Percentiles rank a stretch among this genome's conserved stretches.
Conservation (phyloP, 495 filamentous ascomycete genomes). For the Niebla homalea region DNA sequence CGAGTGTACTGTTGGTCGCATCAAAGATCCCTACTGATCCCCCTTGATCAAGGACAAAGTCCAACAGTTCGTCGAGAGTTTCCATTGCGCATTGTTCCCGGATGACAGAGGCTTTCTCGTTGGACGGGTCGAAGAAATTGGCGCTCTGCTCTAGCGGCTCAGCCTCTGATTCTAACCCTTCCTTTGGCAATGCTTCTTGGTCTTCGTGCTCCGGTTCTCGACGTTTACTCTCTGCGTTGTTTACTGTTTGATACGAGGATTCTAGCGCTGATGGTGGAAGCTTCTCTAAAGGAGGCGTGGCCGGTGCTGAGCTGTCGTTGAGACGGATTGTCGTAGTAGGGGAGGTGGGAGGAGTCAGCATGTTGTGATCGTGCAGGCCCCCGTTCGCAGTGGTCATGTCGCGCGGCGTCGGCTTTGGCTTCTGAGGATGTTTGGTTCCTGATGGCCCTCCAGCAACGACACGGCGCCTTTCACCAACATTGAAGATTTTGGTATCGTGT, state of each 20-base stretch:
- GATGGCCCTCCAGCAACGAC: conserved; percentile 50
- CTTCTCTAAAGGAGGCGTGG: conserved; percentile 14
- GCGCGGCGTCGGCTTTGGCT: neutral
- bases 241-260: neutral
- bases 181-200: neutral
- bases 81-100: conserved; percentile 85
- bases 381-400: conserved; percentile 25
- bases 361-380: conserved; percentile 16
- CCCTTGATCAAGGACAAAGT: conserved; percentile 68
- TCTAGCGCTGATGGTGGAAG: conserved; percentile 16
- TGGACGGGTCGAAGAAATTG: conserved; percentile 86
- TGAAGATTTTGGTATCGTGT: conserved; percentile 90
- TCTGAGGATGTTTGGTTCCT: conserved; percentile 11
- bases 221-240: no score
- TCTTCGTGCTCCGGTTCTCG: no score
- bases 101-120: conserved; percentile 65
- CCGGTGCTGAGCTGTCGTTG: conserved; percentile 29
- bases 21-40: conserved; percentile 97
- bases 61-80: conserved; percentile 79
- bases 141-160: conserved; percentile 64
- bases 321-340: conserved; percentile 34
- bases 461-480: conserved; percentile 83
- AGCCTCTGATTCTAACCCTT: neutral
- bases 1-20: conserved; percentile 89
- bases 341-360: conserved; percentile 28